Evolutionary conservation across 352 stramenopile genomes (phyloP).

Genomic region (Globisporangium alternatum): DNA sequence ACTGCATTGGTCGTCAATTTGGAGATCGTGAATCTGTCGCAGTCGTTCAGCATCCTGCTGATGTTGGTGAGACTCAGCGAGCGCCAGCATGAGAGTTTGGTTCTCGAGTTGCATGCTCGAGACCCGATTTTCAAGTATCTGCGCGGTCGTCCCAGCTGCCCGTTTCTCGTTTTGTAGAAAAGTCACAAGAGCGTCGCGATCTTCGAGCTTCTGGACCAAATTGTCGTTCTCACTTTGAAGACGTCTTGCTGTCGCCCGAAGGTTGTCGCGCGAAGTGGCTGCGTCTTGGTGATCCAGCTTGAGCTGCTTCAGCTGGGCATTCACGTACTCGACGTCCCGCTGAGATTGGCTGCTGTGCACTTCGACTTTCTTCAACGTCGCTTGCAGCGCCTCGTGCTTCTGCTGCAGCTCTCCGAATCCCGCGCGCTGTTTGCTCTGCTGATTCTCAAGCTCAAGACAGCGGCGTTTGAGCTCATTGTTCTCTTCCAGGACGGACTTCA

Average conservation of each 20-base stretch:
- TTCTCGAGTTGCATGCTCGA: conserved; percentile 16
- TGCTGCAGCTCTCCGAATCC: conserved; percentile 22
- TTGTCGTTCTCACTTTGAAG: conserved; percentile 20
- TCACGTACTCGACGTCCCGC: conserved; percentile 9
- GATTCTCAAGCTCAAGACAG: conserved; percentile 40
- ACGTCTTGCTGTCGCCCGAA: conserved; percentile 10
- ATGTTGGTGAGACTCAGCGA: conserved; percentile 1
- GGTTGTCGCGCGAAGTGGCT: conserved; percentile 14
- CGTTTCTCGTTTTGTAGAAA: conserved; percentile 9
- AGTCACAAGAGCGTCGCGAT: neutral
- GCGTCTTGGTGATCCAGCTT: conserved; percentile 13
- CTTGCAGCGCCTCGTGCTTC: conserved; percentile 26
- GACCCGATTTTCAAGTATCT: conserved; percentile 18
- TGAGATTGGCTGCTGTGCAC: conserved; percentile 3
- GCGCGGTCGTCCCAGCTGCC: conserved; percentile 4
- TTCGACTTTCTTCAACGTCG: conserved; percentile 22
- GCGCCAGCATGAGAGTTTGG: conserved; percentile 4
- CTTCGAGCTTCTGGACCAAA: conserved; percentile 16
- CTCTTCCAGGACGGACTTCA: conserved; percentile 1
- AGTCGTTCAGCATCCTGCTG: neutral
- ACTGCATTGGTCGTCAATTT: conserved; percentile 3
- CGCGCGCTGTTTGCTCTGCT: conserved; percentile 27
- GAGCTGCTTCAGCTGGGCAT: conserved; percentile 14
- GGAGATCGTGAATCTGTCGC: neutral
- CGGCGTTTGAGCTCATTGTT: conserved; percentile 36